Evolutionary conservation across 768 basidiomycete genomes (phyloP).

Genomic region (Sporobolomyces phaffii): DNA sequence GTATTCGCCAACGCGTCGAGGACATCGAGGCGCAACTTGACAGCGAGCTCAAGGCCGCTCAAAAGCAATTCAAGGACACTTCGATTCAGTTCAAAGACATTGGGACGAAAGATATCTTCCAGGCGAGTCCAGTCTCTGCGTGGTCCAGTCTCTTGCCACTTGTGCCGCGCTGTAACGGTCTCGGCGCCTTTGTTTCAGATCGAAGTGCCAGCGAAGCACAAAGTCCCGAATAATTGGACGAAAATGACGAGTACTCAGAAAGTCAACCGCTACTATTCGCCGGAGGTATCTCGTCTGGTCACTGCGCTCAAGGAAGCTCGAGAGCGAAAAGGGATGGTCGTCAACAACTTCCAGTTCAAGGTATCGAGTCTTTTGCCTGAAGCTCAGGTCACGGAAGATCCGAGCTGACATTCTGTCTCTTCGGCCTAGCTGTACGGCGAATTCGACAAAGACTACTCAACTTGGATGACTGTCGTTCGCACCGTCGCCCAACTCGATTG

Average conservation of each 20-base stretch:
- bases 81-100: constrained; percentile 33
- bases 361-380: constrained; percentile 19
- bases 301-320: constrained; percentile 85
- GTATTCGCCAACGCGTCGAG: constrained; percentile 63
- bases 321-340: constrained; percentile 70
- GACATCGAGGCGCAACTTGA: constrained; percentile 67
- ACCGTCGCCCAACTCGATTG: constrained; percentile 95
- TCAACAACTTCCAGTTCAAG: constrained; percentile 75
- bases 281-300: constrained; percentile 63
- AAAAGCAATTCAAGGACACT: constrained; percentile 58
- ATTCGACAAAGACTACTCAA: constrained; percentile 67
- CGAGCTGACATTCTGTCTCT: neutral
- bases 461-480: constrained; percentile 73
- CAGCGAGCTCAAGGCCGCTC: constrained; percentile 59
- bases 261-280: constrained; percentile 69
- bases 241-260: constrained; percentile 58
- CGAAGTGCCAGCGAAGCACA: constrained; percentile 31
- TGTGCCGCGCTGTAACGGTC: too few species aligned
- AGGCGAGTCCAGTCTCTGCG: constrained; percentile 5
- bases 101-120: constrained; percentile 44
- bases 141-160: too few species aligned
- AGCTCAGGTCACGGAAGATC: too few species aligned
- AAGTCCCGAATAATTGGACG: constrained; percentile 55
- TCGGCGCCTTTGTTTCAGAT: constrained; percentile 15
- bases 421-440: constrained; percentile 56